phyloP scores from a whole-genome alignment of 1,284 basidiomycete genomes.

The Polyporus tsugae region DNA sequence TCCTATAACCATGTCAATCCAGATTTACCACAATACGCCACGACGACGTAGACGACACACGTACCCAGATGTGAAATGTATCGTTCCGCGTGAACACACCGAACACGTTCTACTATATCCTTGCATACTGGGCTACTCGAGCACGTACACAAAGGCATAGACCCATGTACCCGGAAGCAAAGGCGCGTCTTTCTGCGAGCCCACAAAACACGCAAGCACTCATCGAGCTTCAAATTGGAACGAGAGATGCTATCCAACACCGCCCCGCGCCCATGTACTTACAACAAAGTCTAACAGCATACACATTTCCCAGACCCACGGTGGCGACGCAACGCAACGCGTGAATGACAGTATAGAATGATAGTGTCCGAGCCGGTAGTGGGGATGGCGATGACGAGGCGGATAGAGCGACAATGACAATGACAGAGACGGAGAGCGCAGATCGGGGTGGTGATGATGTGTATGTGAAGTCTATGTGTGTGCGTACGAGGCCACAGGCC shows the following conservation, averaged over 20 bases:
- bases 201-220: neutral
- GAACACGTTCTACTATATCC: neutral
- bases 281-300: slow-evolving; percentile 8
- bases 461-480: neutral
- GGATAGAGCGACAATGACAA: neutral
- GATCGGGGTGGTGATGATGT: neutral
- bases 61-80: neutral
- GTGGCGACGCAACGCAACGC: neutral
- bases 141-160: neutral
- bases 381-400: neutral
- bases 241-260: slow-evolving; percentile 1
- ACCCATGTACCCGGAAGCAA: neutral
- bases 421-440: neutral
- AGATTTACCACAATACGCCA: neutral
- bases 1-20: neutral
- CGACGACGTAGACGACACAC: neutral
- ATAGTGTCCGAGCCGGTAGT: neutral
- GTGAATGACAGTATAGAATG: slow-evolving; percentile 7
- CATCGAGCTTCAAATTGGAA: neutral
- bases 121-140: neutral
- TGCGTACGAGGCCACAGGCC: neutral
- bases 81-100: neutral
- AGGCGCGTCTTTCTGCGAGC: neutral
- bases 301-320: neutral
- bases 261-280: neutral